Conservation (phyloP, 192 early-diverging fungal genomes). For the Coemansia umbellata region DNA sequence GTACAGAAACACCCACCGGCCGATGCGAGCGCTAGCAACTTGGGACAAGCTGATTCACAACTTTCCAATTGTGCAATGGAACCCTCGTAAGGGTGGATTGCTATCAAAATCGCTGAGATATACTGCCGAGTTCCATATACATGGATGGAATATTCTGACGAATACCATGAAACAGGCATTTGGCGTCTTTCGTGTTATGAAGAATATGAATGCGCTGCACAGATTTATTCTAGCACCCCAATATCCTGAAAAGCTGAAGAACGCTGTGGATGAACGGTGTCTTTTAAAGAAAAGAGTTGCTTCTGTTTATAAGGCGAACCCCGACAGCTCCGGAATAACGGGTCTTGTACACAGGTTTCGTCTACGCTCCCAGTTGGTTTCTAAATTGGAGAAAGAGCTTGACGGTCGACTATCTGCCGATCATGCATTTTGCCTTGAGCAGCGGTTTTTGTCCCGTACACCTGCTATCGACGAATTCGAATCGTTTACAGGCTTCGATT, state of each 20-base stretch:
- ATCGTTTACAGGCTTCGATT: conserved; percentile 15
- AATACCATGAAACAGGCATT: conserved; percentile 25
- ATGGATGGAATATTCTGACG: conserved; percentile 33
- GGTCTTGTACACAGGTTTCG: neutral
- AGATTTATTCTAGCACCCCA: conserved; percentile 12
- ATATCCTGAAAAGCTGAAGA: conserved; percentile 3
- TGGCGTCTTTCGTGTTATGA: conserved; percentile 8
- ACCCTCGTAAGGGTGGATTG: conserved; percentile 33
- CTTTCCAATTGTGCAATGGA: conserved; percentile 46
- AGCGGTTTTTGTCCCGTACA: conserved; percentile 3
- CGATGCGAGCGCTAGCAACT: conserved; percentile 38
- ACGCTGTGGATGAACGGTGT: neutral
- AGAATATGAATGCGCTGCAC: neutral
- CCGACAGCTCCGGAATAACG: neutral
- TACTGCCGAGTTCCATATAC: conserved; percentile 35
- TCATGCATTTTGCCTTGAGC: conserved; percentile 8
- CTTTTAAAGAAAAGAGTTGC: neutral
- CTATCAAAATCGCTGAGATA: conserved; percentile 28
- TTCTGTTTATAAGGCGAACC: neutral
- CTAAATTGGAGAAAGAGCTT: conserved; percentile 24
- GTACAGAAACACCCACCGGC: conserved; percentile 16
- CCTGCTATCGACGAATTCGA: neutral
- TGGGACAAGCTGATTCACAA: conserved; percentile 42
- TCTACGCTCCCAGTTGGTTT: conserved; percentile 6
- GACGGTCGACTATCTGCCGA: conserved; percentile 11